Base-by-base conservation (phyloP, 768 basidiomycete species). In the Sistotremastrum suecicum region DNA sequence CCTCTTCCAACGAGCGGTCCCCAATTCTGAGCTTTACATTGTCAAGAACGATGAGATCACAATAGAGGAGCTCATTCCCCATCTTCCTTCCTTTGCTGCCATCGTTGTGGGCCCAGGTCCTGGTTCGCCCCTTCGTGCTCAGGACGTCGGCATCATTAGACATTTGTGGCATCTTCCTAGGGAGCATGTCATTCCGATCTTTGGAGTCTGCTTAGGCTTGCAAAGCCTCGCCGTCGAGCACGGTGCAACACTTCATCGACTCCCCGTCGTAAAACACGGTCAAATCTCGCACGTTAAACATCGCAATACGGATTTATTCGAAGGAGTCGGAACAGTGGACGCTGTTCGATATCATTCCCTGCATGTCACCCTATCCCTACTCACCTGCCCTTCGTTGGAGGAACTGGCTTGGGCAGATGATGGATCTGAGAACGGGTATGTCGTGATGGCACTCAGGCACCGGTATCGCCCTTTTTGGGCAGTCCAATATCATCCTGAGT, bases 401-500 rank as follows among this genome's bases (percentile, higher is more conserved):
- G 69, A 75, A 39, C 60, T 87, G 8, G 87, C 81, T 10, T 87
- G 83, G 82, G 64, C 78, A 5, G 65, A 80, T 39, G 84, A 88
- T 51, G 75, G 66, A 28, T 63, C 63, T 28, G 81, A 79, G 44
- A 78, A 83, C 49, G 81, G 80, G 5, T 29, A 42, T 4, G 77
- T 86, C 20, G 66, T 85, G 40, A 89, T 90, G 86, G 84, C 78
- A 37, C 63, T 73, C 30, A 72, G 69, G 51, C 87, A 90, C 57
- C 66, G 51, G 42, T 60, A 53, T 28, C 71, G 68, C 49, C 86
- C 87, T 3, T 84, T 86, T 55, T 89, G 83, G 80, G 85, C 82
- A 3, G 87, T 90, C 28, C 87, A 90, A 56, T 90, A 89, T 58
- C 87, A 90, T 57, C 87, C 87, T 5, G 87, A 89, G 57, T 89